Conservation (phyloP, 2,329 filamentous ascomycete genomes). For the Ilyonectria robusta region DNA sequence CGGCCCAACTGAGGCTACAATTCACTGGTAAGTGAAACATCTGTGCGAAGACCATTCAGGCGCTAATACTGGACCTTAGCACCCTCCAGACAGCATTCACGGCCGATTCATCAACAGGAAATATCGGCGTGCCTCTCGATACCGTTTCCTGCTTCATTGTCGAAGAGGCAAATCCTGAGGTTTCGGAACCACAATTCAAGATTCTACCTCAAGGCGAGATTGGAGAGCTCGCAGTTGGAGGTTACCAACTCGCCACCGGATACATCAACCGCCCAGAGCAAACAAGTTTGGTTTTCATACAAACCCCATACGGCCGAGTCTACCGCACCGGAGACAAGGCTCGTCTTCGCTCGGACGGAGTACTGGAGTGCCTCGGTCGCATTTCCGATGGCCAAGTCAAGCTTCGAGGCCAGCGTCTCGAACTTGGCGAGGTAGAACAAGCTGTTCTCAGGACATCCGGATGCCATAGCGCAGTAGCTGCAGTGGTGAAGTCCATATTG, state of each 20-base stretch:
- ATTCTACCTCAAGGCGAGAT: constrained; percentile 76
- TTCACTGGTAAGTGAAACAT: constrained; percentile 76
- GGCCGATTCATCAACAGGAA: constrained; percentile 69
- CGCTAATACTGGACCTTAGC: constrained; percentile 54
- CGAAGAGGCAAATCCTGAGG: constrained; percentile 55
- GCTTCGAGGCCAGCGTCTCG: constrained; percentile 85
- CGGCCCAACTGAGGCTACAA: constrained; percentile 91
- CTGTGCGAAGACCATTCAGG: background rate
- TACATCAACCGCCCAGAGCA: constrained; percentile 88
- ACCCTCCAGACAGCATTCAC: constrained; percentile 78
- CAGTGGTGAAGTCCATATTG: constrained; percentile 77
- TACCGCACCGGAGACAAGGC: constrained; percentile 92
- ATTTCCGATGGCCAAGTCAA: constrained; percentile 88
- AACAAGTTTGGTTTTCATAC: constrained; percentile 79
- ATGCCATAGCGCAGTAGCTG: constrained; percentile 76
- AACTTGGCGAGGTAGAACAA: constrained; percentile 84
- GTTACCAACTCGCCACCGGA: constrained; percentile 81
- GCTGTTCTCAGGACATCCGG: constrained; percentile 72
- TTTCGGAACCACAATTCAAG: constrained; percentile 53
- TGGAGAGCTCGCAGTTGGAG: constrained; percentile 87
- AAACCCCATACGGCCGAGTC: constrained; percentile 76
- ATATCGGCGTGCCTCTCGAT: constrained; percentile 83
- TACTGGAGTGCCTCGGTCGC: constrained; percentile 86
- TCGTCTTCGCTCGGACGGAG: constrained; percentile 75
- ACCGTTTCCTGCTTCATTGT: constrained; percentile 86